A percentile compares a stretch with the other conserved stretches of the same genome.
phyloP scores from a whole-genome alignment of 2,329 filamentous ascomycete species.

The Beauveria sp. region DNA sequence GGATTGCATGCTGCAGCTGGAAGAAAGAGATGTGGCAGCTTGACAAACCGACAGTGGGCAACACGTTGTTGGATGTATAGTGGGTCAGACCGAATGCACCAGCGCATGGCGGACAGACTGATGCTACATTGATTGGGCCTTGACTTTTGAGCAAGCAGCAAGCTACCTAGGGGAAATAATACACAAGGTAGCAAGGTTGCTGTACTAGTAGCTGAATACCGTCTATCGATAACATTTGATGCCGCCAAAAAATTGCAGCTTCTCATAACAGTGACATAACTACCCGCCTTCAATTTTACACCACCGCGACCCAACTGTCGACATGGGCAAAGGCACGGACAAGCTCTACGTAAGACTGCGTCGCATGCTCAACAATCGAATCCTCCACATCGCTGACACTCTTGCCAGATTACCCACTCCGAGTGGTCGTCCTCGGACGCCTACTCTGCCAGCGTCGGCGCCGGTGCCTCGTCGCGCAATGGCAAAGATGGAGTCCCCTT shows the following conservation, averaged over 20 bases:
- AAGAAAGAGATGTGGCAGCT: constrained; percentile 8
- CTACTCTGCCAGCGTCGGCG: constrained; percentile 72
- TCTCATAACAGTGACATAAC: constrained; percentile 1
- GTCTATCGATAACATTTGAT: neutral
- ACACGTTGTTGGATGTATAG: constrained; percentile 2
- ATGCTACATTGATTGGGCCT: neutral
- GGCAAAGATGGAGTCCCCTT: constrained; percentile 52
- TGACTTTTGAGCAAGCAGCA: neutral
- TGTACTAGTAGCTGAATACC: neutral
- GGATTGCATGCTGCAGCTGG: neutral
- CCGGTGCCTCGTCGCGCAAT: constrained; percentile 50
- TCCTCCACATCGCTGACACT: constrained; percentile 3
- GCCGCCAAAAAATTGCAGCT: constrained; percentile 2
- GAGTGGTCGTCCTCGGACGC: constrained; percentile 93
- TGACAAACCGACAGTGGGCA: neutral
- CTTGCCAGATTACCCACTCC: constrained; percentile 72
- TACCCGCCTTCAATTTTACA: neutral
- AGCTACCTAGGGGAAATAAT: neutral
- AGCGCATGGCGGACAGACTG: neutral
- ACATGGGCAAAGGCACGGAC: constrained; percentile 37
- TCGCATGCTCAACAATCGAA: neutral
- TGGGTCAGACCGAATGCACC: neutral
- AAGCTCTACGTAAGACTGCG: constrained; percentile 33
- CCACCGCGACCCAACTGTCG: constrained; percentile 8
- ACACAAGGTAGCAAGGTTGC: too few relatives aligned